Evolutionary conservation across 805 yeast species (phyloP).

Genomic region (Suhomyces sp.): DNA sequence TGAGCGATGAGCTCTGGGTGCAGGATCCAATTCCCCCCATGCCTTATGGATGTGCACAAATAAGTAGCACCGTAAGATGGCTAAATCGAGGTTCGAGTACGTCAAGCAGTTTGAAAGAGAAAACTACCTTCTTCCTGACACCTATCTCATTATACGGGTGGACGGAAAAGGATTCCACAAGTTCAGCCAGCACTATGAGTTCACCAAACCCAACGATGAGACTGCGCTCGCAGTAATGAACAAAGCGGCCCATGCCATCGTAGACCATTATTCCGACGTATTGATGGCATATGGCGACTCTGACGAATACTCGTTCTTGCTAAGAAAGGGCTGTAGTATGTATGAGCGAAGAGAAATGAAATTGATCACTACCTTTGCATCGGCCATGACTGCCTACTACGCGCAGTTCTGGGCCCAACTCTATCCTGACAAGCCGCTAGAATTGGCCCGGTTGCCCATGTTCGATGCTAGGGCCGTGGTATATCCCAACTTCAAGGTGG

Average conservation of each 20-base stretch:
- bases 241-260: slow-evolving; percentile 64
- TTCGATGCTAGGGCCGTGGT: slow-evolving; percentile 90
- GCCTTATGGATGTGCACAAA: no score
- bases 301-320: slow-evolving; percentile 86
- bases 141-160: slow-evolving; percentile 77
- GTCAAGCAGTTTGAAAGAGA: slow-evolving; percentile 80
- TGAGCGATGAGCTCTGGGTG: neutral
- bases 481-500: slow-evolving; percentile 61
- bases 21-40: neutral
- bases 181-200: slow-evolving; percentile 68
- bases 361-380: slow-evolving; percentile 75
- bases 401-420: slow-evolving; percentile 60
- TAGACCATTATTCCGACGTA: slow-evolving; percentile 67
- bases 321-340: slow-evolving; percentile 58
- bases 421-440: slow-evolving; percentile 51
- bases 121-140: slow-evolving; percentile 67
- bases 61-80: slow-evolving; percentile 44
- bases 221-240: slow-evolving; percentile 80
- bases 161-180: slow-evolving; percentile 95
- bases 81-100: slow-evolving; percentile 84
- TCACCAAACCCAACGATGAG: slow-evolving; percentile 83
- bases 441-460: slow-evolving; percentile 62
- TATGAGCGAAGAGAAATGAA: slow-evolving; percentile 85
- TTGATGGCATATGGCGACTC: slow-evolving; percentile 89
- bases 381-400: slow-evolving; percentile 77